A percentile compares a stretch with the other conserved stretches of the same genome.
Evolutionary conservation across 495 filamentous ascomycete genomes (phyloP).

Genomic region (Physcia stellaris): DNA sequence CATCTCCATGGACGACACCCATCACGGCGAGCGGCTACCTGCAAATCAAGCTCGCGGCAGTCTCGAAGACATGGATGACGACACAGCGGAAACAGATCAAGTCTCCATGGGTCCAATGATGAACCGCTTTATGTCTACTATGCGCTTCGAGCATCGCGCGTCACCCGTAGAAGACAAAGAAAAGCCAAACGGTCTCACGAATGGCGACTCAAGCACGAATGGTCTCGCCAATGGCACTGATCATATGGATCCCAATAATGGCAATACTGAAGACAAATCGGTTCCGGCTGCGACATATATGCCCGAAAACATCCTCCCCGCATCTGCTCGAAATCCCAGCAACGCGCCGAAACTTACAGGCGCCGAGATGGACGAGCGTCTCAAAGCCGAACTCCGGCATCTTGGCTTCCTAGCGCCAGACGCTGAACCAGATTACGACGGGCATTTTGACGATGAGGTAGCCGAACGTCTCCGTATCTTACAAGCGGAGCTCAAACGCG

Average conservation of each 20-base stretch:
- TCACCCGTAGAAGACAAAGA: conserved; percentile 43
- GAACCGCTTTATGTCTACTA: conserved; percentile 64
- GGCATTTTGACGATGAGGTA: conserved; percentile 87
- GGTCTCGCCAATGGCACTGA: conserved; percentile 36
- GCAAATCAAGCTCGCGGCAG: conserved; percentile 72
- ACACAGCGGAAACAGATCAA: conserved; percentile 72
- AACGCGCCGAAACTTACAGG: conserved; percentile 54
- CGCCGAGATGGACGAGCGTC: conserved; percentile 69
- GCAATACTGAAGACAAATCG: conserved; percentile 16
- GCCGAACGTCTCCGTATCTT: conserved; percentile 76
- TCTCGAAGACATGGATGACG: conserved; percentile 76
- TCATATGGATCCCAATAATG: conserved; percentile 30
- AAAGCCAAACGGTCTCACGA: conserved; percentile 36
- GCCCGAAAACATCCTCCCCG: conserved; percentile 49
- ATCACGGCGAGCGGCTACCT: conserved; percentile 47
- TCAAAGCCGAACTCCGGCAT: conserved; percentile 84
- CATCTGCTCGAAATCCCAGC: conserved; percentile 40
- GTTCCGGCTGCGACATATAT: conserved; percentile 62
- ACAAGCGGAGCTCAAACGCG: conserved; percentile 66
- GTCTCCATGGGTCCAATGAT: conserved; percentile 80
- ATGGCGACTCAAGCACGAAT: conserved; percentile 33
- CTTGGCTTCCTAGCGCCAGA: conserved; percentile 74
- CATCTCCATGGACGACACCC: conserved; percentile 49
- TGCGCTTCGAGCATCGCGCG: conserved; percentile 69
- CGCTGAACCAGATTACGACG: conserved; percentile 63